Evolutionary conservation across 371 early-diverging fungal species (phyloP).

Genomic region (Umbelopsis sp.): DNA sequence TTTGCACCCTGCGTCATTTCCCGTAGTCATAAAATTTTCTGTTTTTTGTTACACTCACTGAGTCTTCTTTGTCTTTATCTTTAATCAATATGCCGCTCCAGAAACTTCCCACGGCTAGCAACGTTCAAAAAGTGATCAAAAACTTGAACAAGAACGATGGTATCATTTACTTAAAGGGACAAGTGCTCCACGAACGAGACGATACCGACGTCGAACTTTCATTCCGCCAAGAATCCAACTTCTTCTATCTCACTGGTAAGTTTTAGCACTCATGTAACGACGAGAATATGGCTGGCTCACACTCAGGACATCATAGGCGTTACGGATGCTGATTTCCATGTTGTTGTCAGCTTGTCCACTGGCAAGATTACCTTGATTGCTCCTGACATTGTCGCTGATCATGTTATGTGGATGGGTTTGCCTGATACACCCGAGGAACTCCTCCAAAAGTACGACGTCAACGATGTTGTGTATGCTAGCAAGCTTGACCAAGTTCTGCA

Average conservation of each 20-base stretch:
- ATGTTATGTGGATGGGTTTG: constrained; percentile 72
- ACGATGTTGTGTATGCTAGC: constrained; percentile 60
- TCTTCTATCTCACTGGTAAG: constrained; percentile 68
- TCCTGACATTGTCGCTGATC: constrained; percentile 71
- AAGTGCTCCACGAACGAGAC: constrained; percentile 66
- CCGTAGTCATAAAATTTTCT: neutral
- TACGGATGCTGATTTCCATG: constrained; percentile 75
- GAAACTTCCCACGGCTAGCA: constrained; percentile 61
- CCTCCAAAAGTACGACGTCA: constrained; percentile 57
- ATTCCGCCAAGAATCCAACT: constrained; percentile 89
- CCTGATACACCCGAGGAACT: constrained; percentile 40
- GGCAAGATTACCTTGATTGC: constrained; percentile 67
- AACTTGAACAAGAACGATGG: constrained; percentile 62
- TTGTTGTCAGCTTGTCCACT: constrained; percentile 70
- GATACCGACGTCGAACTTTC: constrained; percentile 76
- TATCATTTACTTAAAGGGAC: constrained; percentile 71
- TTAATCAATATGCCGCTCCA: constrained; percentile 19
- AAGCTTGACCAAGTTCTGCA: constrained; percentile 28
- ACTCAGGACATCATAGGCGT: constrained; percentile 49
- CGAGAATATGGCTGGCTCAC: neutral
- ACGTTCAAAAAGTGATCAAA: constrained; percentile 64
- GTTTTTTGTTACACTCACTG: neutral
- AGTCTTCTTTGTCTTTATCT: constrained; percentile 13
- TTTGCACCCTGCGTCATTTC: neutral
- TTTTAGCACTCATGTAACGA: constrained; percentile 29